Evolutionary conservation across 1,284 basidiomycete genomes (phyloP), one percentile per base, ranked within the genome.

Genomic region (Rhodotorula sp.): DNA sequence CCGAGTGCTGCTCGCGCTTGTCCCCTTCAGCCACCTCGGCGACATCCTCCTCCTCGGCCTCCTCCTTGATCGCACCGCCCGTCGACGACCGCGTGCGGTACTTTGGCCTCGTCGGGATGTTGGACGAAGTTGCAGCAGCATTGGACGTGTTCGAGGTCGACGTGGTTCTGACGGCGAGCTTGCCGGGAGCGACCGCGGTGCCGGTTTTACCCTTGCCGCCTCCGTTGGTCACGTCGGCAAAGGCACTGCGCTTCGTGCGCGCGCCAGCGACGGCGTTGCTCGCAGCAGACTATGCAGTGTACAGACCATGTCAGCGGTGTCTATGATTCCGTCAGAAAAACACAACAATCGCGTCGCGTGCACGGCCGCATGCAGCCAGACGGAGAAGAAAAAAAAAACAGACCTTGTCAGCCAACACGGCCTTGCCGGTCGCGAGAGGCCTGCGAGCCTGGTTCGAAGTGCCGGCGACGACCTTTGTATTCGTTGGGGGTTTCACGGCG

Each of bases 211-310:
- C 49, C 57, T 71, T 68, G 46, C 20, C 29, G 18, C 6, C 68
- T 42, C 37, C 73, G 69, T 75, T 75, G 29, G 74, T 75, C 59
- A 75, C 74, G 68, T 75, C 74, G 30, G 54, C 54, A 54, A 75
- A 70, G 5, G 74, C 74, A 42, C 61, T 61, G 12, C 74, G 71
- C 62, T 70, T 71, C 37, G 71, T 59, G 22, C 58, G 61, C 42
- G 51, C 61, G 20, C 37, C n/a, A 15, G 49, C 62, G 46, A 56
- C 62, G n/a, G 62, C 64, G 45, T 64, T 67, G 3, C 60, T 55
- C 24, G 66, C 60, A 14, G 51, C 48, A 20, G 67, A 48, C 67
- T 68, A 30, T 30, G 7, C 33, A 26, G 20, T 44, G 30, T n/a
- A 26, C 18, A 8, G 24, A 20, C 3, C 17, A 30, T 2, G 48